These are phyloP conservation scores for Botrytis cinerea DNA, from an alignment of 2,329 filamentous ascomycete species.

Conservation along the genomic window DNA sequence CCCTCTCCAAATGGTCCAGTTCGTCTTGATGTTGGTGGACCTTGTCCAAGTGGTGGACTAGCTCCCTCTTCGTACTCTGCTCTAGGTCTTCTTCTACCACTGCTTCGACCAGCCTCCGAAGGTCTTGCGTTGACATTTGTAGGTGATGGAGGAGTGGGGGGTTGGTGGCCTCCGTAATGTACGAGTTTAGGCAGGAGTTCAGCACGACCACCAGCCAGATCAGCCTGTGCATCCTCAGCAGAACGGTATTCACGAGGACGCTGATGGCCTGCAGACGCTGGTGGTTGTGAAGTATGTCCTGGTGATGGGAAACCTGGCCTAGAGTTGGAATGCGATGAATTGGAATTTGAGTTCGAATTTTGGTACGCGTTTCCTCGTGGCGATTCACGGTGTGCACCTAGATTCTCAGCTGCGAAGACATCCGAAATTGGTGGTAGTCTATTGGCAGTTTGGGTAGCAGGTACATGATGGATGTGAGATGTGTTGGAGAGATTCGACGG, in stretches of 20 bases:
- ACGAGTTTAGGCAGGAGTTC: conserved; percentile 91
- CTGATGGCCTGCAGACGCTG: conserved; percentile 55
- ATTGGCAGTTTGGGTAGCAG: conserved; percentile 86
- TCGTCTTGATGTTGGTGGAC: conserved; percentile 60
- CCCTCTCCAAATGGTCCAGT: conserved; percentile 75
- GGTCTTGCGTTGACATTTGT: conserved; percentile 40
- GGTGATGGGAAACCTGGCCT: conserved; percentile 76
- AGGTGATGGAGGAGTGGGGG: conserved; percentile 75
- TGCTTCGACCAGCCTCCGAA: conserved; percentile 48
- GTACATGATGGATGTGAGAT: conserved; percentile 88
- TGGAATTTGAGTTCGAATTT: conserved; percentile 46
- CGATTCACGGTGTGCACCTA: conserved; percentile 61
- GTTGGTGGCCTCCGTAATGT: conserved; percentile 92
- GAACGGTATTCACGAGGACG: conserved; percentile 88
- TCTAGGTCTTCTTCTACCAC: conserved; percentile 72
- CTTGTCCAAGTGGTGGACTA: conserved; percentile 79
- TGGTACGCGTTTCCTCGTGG: conserved; percentile 33
- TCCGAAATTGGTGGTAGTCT: conserved; percentile 91
- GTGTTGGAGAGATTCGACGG: conserved; percentile 80
- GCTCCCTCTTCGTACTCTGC: conserved; percentile 94
- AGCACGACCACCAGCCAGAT: conserved; percentile 85
- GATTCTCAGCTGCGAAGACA: conserved; percentile 79
- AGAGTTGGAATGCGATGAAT: conserved; percentile 62
- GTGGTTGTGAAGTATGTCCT: conserved; percentile 50
- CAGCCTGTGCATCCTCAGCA: conserved; percentile 91